A percentile compares a stretch with the other conserved stretches of the same genome.
Evolutionary conservation across 352 stramenopile species (phyloP).

Genomic region (Pythium insidiosum): DNA sequence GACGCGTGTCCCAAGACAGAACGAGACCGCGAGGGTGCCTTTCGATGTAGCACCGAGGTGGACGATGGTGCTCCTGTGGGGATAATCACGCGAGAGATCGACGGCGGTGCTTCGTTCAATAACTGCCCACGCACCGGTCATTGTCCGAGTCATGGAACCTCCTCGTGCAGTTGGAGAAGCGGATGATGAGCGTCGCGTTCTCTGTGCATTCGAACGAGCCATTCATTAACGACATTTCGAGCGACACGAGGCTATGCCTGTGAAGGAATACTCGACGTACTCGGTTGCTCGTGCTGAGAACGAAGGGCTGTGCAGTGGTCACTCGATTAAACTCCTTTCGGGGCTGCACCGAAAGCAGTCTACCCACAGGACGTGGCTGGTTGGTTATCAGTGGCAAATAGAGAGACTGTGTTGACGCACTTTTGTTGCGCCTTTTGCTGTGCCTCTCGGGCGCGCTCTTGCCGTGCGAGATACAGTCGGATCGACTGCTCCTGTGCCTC

Average conservation of each 20-base stretch:
- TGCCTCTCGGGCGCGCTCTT: slow-evolving; percentile 38
- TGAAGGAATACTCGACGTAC: slow-evolving; percentile 14
- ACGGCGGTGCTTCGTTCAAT: too few relatives aligned
- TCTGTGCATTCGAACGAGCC: too few relatives aligned
- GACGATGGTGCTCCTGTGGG: too few relatives aligned
- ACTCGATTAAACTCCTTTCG: slow-evolving; percentile 51
- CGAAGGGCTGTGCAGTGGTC: slow-evolving; percentile 43
- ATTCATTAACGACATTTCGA: not conserved
- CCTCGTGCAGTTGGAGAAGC: slow-evolving; percentile 9
- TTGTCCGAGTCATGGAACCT: too few relatives aligned
- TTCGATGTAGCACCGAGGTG: too few relatives aligned
- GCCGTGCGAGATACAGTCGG: slow-evolving; percentile 38
- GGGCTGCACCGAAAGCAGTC: slow-evolving; percentile 11
- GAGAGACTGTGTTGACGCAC: slow-evolving; percentile 11
- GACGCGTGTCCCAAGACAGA: too few relatives aligned
- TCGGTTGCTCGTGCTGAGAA: slow-evolving; percentile 56
- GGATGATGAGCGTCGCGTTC: slow-evolving; percentile 8
- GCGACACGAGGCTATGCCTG: not conserved
- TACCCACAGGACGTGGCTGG: not conserved
- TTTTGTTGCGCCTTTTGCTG: slow-evolving; percentile 29
- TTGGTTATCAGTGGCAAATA: not conserved
- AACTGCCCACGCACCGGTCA: too few relatives aligned
- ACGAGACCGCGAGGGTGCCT: too few relatives aligned
- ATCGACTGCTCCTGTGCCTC: slow-evolving; percentile 59
- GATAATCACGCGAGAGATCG: too few relatives aligned